A percentile compares a stretch with the other conserved stretches of the same genome.
Evolutionary conservation across 352 stramenopile species (phyloP).

Genomic region (Phytopythium helicoides): DNA sequence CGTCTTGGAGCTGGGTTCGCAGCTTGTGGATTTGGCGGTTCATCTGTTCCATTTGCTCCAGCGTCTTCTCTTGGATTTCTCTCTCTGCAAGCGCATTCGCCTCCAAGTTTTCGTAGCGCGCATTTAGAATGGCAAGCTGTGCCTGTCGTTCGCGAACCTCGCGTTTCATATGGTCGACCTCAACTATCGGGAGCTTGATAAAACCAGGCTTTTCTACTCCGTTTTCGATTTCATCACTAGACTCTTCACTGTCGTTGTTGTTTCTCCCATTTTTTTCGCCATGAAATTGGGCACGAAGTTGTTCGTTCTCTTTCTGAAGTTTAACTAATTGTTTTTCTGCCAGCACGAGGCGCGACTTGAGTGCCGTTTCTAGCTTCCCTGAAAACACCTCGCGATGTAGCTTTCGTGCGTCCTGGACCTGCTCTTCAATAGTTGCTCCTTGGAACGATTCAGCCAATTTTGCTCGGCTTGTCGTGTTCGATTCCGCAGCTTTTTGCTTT

Average conservation of each 20-base stretch:
- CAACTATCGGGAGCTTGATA: constrained; percentile 16
- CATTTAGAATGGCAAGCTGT: constrained; percentile 82
- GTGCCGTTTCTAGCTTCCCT: constrained; percentile 55
- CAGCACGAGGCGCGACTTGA: constrained; percentile 69
- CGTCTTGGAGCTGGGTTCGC: constrained; percentile 77
- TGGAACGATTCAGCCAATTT: constrained; percentile 15
- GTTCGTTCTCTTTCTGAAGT: constrained; percentile 68
- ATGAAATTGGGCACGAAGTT: constrained; percentile 27
- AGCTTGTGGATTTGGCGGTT: constrained; percentile 91
- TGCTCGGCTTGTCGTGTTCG: background rate
- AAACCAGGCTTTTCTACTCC: constrained; percentile 3
- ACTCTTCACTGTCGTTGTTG: constrained; percentile 35
- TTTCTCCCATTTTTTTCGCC: constrained; percentile 9
- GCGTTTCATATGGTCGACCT: constrained; percentile 59
- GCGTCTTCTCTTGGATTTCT: constrained; percentile 89
- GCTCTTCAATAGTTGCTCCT: constrained; percentile 29
- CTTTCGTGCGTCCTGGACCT: constrained; percentile 44
- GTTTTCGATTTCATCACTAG: constrained; percentile 27
- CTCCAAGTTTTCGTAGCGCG: constrained; percentile 88
- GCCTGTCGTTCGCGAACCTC: constrained; percentile 82
- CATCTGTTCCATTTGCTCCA: constrained; percentile 88
- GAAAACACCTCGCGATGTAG: constrained; percentile 51
- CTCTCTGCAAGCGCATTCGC: constrained; percentile 72
- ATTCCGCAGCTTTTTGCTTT: constrained; percentile 7
- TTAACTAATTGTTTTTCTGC: constrained; percentile 72